These are phyloP conservation scores for Coniophora puteana DNA, from an alignment of 1,284 basidiomycete genomes.

Conservation along the genomic window DNA sequence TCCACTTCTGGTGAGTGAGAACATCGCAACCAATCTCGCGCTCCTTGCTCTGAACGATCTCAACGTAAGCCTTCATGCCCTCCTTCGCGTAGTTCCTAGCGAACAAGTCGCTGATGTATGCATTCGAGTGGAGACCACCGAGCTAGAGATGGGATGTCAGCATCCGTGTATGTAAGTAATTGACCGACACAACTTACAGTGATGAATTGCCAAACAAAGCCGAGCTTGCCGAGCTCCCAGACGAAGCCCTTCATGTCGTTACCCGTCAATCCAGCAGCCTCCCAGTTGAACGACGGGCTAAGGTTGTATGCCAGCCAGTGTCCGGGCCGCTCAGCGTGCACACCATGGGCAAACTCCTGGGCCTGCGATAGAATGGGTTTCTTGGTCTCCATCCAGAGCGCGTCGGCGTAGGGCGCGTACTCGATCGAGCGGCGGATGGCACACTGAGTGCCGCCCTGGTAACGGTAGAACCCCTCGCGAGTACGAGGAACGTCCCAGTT, in stretches of 20 bases:
- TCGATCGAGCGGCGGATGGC: conserved; percentile 91
- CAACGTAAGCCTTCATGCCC: conserved; percentile 90
- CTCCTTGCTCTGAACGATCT: conserved; percentile 82
- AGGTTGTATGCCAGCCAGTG: conserved; percentile 97
- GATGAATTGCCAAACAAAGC: conserved; percentile 98
- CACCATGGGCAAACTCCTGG: conserved; percentile 87
- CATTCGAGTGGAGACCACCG: conserved; percentile 95
- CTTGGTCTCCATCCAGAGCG: conserved; percentile 98
- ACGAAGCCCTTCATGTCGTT: conserved; percentile 89
- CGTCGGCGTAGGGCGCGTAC: conserved; percentile 91
- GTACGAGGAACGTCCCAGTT: conserved; percentile 95
- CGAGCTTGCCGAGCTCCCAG: conserved; percentile 91
- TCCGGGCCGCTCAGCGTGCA: conserved; percentile 76
- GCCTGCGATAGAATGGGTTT: conserved; percentile 94
- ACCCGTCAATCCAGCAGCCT: conserved; percentile 84
- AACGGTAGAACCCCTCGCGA: conserved; percentile 94
- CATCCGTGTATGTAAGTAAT: not conserved
- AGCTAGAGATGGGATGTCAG: conserved; percentile 49
- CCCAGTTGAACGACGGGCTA: conserved; percentile 91
- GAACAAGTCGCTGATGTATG: conserved; percentile 94
- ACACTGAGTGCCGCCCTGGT: conserved; percentile 95
- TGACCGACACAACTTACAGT: conserved; percentile 55
- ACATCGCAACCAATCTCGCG: conserved; percentile 90
- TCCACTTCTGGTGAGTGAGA: conserved; percentile 93
- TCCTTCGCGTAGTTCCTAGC: conserved; percentile 86